Percentiles rank a stretch among this genome's conserved stretches.
These are phyloP conservation scores for Takashimella koratensis DNA, from an alignment of 1,284 basidiomycete species.

Conservation along the genomic window DNA sequence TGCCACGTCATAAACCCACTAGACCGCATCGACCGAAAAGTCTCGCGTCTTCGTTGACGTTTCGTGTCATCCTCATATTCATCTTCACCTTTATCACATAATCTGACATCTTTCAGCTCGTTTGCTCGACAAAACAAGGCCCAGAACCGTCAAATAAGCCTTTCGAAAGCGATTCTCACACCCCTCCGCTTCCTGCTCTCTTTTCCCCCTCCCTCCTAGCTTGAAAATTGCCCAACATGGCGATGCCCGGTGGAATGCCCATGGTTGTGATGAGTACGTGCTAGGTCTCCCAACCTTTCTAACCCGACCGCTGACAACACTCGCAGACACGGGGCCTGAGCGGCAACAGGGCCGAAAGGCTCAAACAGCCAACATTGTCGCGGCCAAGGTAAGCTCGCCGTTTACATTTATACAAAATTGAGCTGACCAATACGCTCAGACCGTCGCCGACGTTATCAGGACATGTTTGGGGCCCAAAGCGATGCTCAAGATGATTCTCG, in stretches of 20 bases:
- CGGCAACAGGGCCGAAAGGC: slow-evolving; percentile 92
- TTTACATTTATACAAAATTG: neutral
- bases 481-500: slow-evolving; percentile 99
- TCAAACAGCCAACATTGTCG: slow-evolving; percentile 94
- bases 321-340: slow-evolving; percentile 82
- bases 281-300: neutral
- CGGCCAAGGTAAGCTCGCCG: slow-evolving; percentile 78
- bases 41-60: neutral
- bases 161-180: no score
- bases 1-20: neutral
- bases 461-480: slow-evolving; percentile 96
- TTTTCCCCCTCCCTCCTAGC: no score
- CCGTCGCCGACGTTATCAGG: slow-evolving; percentile 96
- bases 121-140: no score
- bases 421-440: slow-evolving; percentile 54
- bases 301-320: slow-evolving; percentile 15
- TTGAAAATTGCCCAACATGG: slow-evolving; percentile 14
- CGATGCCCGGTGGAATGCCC: slow-evolving; percentile 43
- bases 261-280: slow-evolving; percentile 54
- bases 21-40: neutral
- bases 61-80: neutral
- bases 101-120: no score
- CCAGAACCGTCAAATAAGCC: no score
- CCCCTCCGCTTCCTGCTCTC: no score
- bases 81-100: neutral